Evolutionary conservation across 768 basidiomycete genomes (phyloP), one percentile per base, ranked within the genome.

Genomic region (Pisolithus microcarpus): DNA sequence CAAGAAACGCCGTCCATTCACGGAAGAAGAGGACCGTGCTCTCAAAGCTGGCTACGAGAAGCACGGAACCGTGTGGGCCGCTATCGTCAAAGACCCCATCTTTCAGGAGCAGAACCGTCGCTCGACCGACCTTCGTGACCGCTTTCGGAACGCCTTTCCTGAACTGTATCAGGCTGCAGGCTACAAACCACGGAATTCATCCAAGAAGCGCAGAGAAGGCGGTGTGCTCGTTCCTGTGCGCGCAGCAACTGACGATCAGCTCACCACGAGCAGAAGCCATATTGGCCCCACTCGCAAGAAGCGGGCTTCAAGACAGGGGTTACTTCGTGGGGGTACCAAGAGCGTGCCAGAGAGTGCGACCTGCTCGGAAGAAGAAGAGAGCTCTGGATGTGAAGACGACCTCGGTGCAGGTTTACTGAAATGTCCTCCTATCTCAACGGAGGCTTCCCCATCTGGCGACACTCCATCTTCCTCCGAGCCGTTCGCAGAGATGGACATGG

Each of bases 1-100:
- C 56, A 91, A 91, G 70, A 87, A 87, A 59, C 84, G 91, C 5
- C 79, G 90, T 9, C 91, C 91, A 0, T 92, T 93, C 60, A 89
- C 88, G 0, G 80, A 84, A 52, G 87, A 88, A 49, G 91, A 93
- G 64, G 91, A 92, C 69, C 75, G 79, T 43, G 89, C 90, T 0
- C 75, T 93, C 52, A 84, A 85, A 64, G 85, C 82, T 30, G 90
- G 90, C 16, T 93, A 91, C 68, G 87, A 91, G 62, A 85, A 82
- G 64, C 87, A 93, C 60, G 90, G 90, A 54, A 90, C 91, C 1
- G 81, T 89, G 2, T 93, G 90, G 90, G 88, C 90, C 8, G 81
- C 84, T 34, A 92, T 93, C 60, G 87, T 86, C 57, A 90, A 91
- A 65, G 89, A 91, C 66, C 86, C 91, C 31, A 70, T 91, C 48